Percentiles rank a stretch among this genome's conserved stretches.
phyloP scores from a whole-genome alignment of 2,329 filamentous ascomycete species.

The Cladosporium colombiae region DNA sequence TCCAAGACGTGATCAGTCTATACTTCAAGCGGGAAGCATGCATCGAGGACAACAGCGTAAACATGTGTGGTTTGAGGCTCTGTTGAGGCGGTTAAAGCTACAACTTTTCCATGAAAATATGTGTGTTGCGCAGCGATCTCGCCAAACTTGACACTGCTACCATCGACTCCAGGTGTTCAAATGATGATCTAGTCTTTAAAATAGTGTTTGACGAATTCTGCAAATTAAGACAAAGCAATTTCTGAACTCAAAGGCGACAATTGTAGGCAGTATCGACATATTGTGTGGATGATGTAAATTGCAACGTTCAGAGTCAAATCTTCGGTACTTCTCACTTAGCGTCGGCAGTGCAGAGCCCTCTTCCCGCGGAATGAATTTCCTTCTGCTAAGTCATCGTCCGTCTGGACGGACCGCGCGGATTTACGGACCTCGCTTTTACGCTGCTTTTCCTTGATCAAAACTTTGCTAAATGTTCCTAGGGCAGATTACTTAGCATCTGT shows the following conservation, averaged over 20 bases:
- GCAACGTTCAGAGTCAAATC: not conserved
- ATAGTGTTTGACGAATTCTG: not conserved
- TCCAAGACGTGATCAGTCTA: conserved; percentile 60
- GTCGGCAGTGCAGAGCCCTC: not conserved
- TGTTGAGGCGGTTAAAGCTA: conserved; percentile 23
- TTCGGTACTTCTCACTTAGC: conserved; percentile 3
- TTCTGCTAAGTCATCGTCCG: conserved; percentile 3
- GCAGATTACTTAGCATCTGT: not conserved
- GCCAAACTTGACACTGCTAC: not conserved
- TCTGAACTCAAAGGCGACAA: not conserved
- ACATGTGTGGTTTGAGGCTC: conserved; percentile 55
- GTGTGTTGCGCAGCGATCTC: not conserved
- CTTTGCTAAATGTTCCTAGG: not conserved
- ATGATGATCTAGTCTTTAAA: too few species aligned
- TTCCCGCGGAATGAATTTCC: not conserved
- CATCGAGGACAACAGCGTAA: conserved; percentile 73
- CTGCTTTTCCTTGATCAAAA: not conserved
- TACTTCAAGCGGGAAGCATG: conserved; percentile 69
- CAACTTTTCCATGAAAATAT: not conserved
- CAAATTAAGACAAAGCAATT: not conserved
- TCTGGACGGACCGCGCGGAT: not conserved
- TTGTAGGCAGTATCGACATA: not conserved
- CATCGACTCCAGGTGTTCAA: too few species aligned
- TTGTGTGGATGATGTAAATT: not conserved
- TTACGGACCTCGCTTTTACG: not conserved